Base-by-base conservation (phyloP, 2,329 filamentous ascomycete genomes). In the Calcarisporium arbuscula region DNA sequence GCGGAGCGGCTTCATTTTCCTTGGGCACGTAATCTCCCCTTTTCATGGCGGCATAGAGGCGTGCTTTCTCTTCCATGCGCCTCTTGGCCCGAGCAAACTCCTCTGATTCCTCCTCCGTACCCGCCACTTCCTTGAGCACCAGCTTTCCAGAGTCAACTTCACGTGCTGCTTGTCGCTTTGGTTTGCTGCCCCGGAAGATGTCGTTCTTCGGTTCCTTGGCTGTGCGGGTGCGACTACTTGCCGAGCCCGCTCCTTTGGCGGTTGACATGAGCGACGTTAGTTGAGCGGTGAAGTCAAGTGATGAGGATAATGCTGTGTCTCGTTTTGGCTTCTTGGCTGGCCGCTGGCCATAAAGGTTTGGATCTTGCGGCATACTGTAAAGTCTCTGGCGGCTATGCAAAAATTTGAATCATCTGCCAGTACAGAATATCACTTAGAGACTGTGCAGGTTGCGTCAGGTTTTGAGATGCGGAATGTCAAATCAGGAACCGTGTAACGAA, bases 21-120 rank as follows among this genome's bases (percentile, higher is more conserved):
- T 72, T 72, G 12, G 74, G 68, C n/a, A 85, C 67, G 58, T 85
- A 80, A 52, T 94, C 82, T n/a, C 90, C 89, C 21, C 85, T 74
- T 60, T 94, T 94, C 77, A 98, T 82, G 23, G 85, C 84, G 6
- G 84, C 80, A 60, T 98, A 98, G 3, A 92, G 63, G 5, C 84
- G 76, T 4, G 85, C 87, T 60, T 98, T 98, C 62, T 88, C 82
- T 53, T 94, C 81, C 81, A 98, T 85, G 52, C 80, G 85, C 45
- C 81, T 75, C 56, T 81, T 83, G 16, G 85, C 82, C 37, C 83
- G 77, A 31, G 66, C 83, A 36, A 82, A 74, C 49, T 84, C 77
- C 30, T 72, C 74, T 39, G 82, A 80, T 48, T 82, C 78, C 34
- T 80, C 73, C 39, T 75, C 68, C 8, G 73, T 69, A 35, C 74